A percentile compares a stretch with the other conserved stretches of the same genome.
phyloP scores from a whole-genome alignment of 2,329 filamentous ascomycete species.

The Colletotrichum tofieldiae region DNA sequence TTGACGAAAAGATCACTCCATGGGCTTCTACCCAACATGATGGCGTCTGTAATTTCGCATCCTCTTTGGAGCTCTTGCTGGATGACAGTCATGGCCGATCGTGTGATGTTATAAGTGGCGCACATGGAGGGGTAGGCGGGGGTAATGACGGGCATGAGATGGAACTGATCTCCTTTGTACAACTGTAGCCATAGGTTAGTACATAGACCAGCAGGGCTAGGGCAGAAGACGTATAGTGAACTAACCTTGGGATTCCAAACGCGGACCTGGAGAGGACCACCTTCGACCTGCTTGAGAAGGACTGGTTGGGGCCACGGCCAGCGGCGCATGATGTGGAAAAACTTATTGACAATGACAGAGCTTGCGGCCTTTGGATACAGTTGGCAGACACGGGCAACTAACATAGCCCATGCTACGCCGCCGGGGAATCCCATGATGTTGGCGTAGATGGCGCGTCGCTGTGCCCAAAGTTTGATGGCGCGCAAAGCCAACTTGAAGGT shows the following conservation, averaged over 20 bases:
- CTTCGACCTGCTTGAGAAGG: slow-evolving; percentile 88
- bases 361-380: slow-evolving; percentile 94
- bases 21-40: slow-evolving; percentile 80
- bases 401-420: slow-evolving; percentile 98
- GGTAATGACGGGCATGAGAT: slow-evolving; percentile 98
- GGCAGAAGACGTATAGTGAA: slow-evolving; percentile 6
- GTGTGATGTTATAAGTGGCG: slow-evolving; percentile 92
- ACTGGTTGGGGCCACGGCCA: slow-evolving; percentile 98
- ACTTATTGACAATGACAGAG: slow-evolving; percentile 91
- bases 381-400: slow-evolving; percentile 95
- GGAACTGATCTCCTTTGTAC: slow-evolving; percentile 85
- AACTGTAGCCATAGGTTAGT: slow-evolving; percentile 62
- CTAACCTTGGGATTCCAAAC: slow-evolving; percentile 94
- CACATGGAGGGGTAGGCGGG: slow-evolving; percentile 99
- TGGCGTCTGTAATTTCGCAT: slow-evolving; percentile 82
- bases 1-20: slow-evolving; percentile 94
- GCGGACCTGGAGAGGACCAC: slow-evolving; percentile 83
- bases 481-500: slow-evolving; percentile 92
- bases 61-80: slow-evolving; percentile 86
- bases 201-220: neutral
- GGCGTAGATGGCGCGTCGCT: slow-evolving; percentile 91
- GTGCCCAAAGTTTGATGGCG: slow-evolving; percentile 97
- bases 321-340: slow-evolving; percentile 91
- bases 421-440: slow-evolving; percentile 98
- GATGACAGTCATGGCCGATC: slow-evolving; percentile 88